These are phyloP conservation scores for Aspergillus avenaceus DNA, from an alignment of 495 filamentous ascomycete species.

Conservation along the genomic window DNA sequence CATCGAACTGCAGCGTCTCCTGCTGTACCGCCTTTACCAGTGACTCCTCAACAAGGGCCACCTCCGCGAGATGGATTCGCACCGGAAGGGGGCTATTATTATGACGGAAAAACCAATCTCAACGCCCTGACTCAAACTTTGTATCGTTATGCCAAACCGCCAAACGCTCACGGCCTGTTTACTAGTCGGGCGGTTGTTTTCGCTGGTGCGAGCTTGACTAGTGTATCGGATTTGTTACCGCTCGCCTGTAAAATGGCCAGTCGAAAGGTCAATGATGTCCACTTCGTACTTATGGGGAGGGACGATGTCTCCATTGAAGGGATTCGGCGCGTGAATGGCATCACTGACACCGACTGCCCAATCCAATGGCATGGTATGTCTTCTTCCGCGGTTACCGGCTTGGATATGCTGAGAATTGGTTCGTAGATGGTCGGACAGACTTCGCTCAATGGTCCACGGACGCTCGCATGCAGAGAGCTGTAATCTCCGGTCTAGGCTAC, in stretches of 20 bases:
- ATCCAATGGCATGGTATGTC: slow-evolving; percentile 51
- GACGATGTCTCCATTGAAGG: slow-evolving; percentile 49
- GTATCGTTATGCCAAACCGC: slow-evolving; percentile 29
- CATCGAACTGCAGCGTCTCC: slow-evolving; percentile 11
- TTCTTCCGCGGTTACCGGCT: background rate
- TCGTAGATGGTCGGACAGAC: slow-evolving; percentile 47
- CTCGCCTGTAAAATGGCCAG: slow-evolving; percentile 52
- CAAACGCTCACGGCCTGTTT: slow-evolving; percentile 19
- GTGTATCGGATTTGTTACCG: slow-evolving; percentile 48
- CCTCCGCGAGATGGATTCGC: slow-evolving; percentile 20
- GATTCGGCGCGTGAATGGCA: slow-evolving; percentile 47
- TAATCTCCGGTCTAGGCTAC: slow-evolving; percentile 36
- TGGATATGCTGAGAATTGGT: background rate
- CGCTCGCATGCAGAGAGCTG: slow-evolving; percentile 47
- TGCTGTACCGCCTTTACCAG: slow-evolving; percentile 6
- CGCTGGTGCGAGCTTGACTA: slow-evolving; percentile 45
- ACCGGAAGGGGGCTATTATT: slow-evolving; percentile 32
- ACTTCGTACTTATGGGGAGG: slow-evolving; percentile 52
- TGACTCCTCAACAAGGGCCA: slow-evolving; percentile 6
- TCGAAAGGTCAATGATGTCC: slow-evolving; percentile 42
- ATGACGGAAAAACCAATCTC: slow-evolving; percentile 55
- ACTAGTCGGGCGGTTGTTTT: slow-evolving; percentile 44
- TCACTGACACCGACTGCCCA: slow-evolving; percentile 41
- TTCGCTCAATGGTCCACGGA: slow-evolving; percentile 44
- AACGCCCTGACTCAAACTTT: slow-evolving; percentile 48